Percentiles rank a stretch among this genome's conserved stretches.
Conservation (phyloP, 2,329 filamentous ascomycete genomes). For the Phialocephala subalpina region DNA sequence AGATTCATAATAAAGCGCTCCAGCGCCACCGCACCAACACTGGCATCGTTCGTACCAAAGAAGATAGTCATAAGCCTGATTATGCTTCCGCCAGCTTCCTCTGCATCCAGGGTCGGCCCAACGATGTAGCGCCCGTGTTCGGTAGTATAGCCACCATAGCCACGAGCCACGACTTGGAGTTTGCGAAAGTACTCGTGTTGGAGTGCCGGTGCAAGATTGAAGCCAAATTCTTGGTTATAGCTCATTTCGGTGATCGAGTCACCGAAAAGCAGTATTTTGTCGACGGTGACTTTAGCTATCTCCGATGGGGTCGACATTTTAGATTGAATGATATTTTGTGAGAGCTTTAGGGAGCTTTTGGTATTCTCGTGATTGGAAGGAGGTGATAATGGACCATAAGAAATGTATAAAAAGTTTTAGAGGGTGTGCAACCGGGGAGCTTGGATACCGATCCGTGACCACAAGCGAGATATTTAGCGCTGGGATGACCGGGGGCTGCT, state of each 20-base stretch:
- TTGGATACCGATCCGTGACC: too few species aligned
- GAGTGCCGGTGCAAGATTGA: conserved; percentile 10
- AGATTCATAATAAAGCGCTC: neutral
- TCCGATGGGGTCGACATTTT: neutral
- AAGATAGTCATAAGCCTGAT: conserved; percentile 9
- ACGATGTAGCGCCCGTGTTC: conserved; percentile 9
- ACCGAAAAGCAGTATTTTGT: conserved; percentile 13
- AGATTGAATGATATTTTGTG: conserved; percentile 7
- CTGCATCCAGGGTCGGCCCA: conserved; percentile 8
- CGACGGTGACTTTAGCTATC: conserved; percentile 10
- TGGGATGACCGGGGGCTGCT: too few species aligned
- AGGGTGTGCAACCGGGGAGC: too few species aligned
- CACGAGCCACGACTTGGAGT: conserved; percentile 12
- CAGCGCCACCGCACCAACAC: neutral
- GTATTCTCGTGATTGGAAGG: conserved; percentile 2
- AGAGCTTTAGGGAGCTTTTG: conserved; percentile 4
- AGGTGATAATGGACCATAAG: conserved; percentile 5
- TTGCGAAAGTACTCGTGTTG: conserved; percentile 14
- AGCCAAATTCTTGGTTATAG: conserved; percentile 13
- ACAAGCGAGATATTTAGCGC: too few species aligned
- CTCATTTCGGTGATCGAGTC: conserved; percentile 12
- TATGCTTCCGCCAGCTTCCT: conserved; percentile 7
- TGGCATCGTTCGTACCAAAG: conserved; percentile 9
- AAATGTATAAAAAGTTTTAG: neutral
- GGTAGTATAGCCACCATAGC: conserved; percentile 7